A percentile compares a stretch with the other conserved stretches of the same genome.
Conservation (phyloP, 768 basidiomycete species). For the Mrakia gelida region DNA sequence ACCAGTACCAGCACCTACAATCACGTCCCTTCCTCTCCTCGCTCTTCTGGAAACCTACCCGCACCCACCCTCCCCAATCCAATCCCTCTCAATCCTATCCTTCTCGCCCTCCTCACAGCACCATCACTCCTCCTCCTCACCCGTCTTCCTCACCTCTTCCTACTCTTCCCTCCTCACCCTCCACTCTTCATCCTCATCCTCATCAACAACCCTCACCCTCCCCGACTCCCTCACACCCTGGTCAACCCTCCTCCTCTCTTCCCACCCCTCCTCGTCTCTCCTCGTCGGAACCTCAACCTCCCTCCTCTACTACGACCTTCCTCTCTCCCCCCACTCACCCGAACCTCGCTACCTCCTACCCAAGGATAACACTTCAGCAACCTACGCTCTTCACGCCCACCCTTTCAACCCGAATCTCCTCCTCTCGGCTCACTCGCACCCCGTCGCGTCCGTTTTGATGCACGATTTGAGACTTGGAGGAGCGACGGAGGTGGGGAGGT, state of each 20-base stretch:
- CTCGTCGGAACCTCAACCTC: slow-evolving; percentile 2
- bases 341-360: background rate
- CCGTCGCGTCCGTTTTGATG: background rate
- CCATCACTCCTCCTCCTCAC: background rate
- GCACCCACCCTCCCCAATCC: slow-evolving; percentile 14
- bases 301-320: background rate
- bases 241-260: slow-evolving; percentile 1
- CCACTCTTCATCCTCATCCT: slow-evolving; percentile 33
- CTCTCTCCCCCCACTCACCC: background rate
- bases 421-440: background rate
- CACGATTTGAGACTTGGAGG: background rate
- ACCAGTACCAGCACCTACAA: no score
- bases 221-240: background rate
- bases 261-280: background rate
- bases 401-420: background rate
- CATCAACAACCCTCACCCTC: background rate
- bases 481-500: background rate
- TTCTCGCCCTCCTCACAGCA: background rate
- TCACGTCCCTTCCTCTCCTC: background rate
- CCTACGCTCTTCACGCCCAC: background rate
- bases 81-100: background rate
- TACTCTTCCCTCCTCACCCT: slow-evolving; percentile 22
- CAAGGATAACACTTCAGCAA: background rate
- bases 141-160: background rate
- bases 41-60: slow-evolving; percentile 45